Base-by-base conservation (phyloP, 1,284 basidiomycete genomes). In the Stygiomarasmius scandens region DNA sequence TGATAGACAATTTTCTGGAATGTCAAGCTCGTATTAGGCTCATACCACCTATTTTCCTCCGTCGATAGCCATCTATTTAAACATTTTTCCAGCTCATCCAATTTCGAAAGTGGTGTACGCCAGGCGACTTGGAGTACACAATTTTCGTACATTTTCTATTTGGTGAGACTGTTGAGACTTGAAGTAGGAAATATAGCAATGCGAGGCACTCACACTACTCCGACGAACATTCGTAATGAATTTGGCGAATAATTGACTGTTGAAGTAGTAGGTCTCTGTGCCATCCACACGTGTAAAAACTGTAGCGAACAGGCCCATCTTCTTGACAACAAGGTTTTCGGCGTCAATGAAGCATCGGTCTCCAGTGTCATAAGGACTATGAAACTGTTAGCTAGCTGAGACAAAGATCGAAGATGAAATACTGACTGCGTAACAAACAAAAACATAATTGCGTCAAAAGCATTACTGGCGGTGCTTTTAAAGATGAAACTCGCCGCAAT, bases 391-490 rank as follows among this genome's bases (percentile, higher is more conserved):
- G 62, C 43, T 56, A 24, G n/a, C 55, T 20, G n/a, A 34, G 19
- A 55, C 12, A 45, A 43, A 44, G 49, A 46, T 52, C 24, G 41
- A 36, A 53, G 38, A 53, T 49, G 22, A 34, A 23, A 53, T 32
- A 76, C 84, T 58, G 62, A 89, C 86, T 92, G 90, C 5, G 88
- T 87, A 44, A 91, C 88, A 68, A 91, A 92, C 63, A 91, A 69
- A 68, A 91, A 89, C 80, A 90, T 87, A 65, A 91, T 85, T 44
- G 89, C 80, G 71, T 91, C 89, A 64, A 92, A 92, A 41, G 85
- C 85, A 57, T 75, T 81, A 58, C 83, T 84, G 20, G 88, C 86
- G 9, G 89, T 72, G 62, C 78, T 83, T 74, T 88, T 90, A 78
- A 92, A 92, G 60, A 92, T 80, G 64, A 92, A 92, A 64, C 87